Evolutionary conservation across 495 filamentous ascomycete genomes (phyloP), one percentile per base, ranked within the genome.

Genomic region (Annulohypoxylon moriforme): DNA sequence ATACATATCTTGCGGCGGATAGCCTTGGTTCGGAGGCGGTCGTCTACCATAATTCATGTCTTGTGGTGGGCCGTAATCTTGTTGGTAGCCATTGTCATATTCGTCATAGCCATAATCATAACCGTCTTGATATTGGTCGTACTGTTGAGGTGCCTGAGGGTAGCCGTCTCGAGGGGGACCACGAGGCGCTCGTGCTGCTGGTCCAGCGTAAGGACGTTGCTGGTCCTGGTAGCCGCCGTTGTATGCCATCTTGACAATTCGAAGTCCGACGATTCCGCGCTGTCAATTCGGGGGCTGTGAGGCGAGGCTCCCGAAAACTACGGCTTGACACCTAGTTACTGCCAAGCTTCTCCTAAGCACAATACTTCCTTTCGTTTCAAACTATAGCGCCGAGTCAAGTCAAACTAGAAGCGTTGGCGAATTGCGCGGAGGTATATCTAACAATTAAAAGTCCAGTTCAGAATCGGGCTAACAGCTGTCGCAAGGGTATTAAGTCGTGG

Each of bases 101-200:
- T 79, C 78, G 6, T 84, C 86, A 62, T 87, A 85, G 24, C 84
- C 87, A 63, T 88, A 85, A 61, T 83, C 85, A 59, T 85, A 81
- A 22, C 81, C 77, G 65, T 88, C 85, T 66, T 83, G 81, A 64
- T 86, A 85, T 67, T 81, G 77, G 40, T 84, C 77, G 73, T 86
- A 74, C 72, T 81, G 86, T 69, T 79, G 81, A 7, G 86, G 88
- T 31, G 86, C 84, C 25, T 81, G 84, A 61, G 82, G 78, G 47
- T 83, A 78, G 11, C 31, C 36, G 49, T 68, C 74, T 49, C 73
- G 68, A 9, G 67, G 64, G 9, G 67, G 69, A 22, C 74, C 76
- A 38, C 76, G 73, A 53, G 76, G 76, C 24, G 42, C 70, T 57
- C 75, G 83, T 29, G 80, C 80, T 58, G 82, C 84, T 38, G 79